A percentile compares a stretch with the other conserved stretches of the same genome.
These are phyloP conservation scores for Penicillium oxalicum DNA, from an alignment of 2,329 filamentous ascomycete species.

Conservation along the genomic window DNA sequence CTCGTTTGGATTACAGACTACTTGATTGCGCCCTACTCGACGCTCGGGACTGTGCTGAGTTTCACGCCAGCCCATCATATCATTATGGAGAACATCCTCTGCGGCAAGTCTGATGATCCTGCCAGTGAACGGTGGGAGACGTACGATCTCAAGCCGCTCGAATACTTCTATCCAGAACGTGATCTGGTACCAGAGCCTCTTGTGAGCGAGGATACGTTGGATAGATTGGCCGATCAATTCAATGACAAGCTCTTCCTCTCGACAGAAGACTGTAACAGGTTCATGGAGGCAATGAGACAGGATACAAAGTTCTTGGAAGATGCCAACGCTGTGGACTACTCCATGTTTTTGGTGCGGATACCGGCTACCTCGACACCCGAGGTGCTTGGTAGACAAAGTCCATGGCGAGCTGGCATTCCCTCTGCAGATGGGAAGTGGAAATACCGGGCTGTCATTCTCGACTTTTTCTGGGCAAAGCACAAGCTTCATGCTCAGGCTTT, in stretches of 20 bases:
- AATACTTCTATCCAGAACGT: slow-evolving; percentile 70
- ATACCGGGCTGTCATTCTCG: slow-evolving; percentile 62
- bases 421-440: slow-evolving; percentile 60
- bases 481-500: slow-evolving; percentile 60
- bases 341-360: slow-evolving; percentile 62
- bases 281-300: slow-evolving; percentile 51
- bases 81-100: slow-evolving; percentile 70
- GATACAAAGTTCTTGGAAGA: slow-evolving; percentile 60
- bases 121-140: slow-evolving; percentile 56
- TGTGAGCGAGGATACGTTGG: slow-evolving; percentile 59
- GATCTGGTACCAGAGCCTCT: slow-evolving; percentile 62
- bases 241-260: slow-evolving; percentile 58
- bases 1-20: slow-evolving; percentile 68
- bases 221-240: slow-evolving; percentile 62
- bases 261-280: slow-evolving; percentile 49
- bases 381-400: slow-evolving; percentile 28
- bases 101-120: slow-evolving; percentile 49
- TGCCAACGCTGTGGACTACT: slow-evolving; percentile 67
- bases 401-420: slow-evolving; percentile 58
- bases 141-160: slow-evolving; percentile 67
- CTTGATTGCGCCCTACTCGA: slow-evolving; percentile 50
- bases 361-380: slow-evolving; percentile 36
- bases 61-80: slow-evolving; percentile 65
- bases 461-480: slow-evolving; percentile 76
- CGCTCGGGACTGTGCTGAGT: slow-evolving; percentile 56